These are phyloP conservation scores for Trametes cingulata DNA, from an alignment of 768 basidiomycete genomes.

Conservation along the genomic window DNA sequence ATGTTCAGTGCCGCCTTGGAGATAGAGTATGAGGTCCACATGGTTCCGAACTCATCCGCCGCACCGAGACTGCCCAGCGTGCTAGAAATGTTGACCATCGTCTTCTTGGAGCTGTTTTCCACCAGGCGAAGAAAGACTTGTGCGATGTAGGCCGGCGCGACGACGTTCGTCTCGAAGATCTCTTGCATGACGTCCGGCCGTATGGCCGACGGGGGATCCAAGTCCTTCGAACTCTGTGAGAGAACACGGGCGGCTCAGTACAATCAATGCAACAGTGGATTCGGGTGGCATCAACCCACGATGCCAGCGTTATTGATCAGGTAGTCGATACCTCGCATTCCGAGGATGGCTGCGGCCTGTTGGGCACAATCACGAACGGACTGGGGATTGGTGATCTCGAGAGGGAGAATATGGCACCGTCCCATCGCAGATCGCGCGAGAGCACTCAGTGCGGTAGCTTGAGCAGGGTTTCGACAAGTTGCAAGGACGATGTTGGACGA, in stretches of 20 bases:
- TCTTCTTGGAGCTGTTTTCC: slow-evolving; percentile 6
- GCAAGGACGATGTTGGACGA: slow-evolving; percentile 32
- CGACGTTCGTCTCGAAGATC: slow-evolving; percentile 10
- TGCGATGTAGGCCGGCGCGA: slow-evolving; percentile 4
- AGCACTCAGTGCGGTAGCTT: slow-evolving; percentile 24
- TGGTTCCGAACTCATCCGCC: background rate
- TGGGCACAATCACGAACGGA: slow-evolving; percentile 30
- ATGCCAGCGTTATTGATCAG: slow-evolving; percentile 41
- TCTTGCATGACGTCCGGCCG: background rate
- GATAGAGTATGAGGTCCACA: background rate
- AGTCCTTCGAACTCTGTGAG: too few relatives aligned
- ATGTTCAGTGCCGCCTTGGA: slow-evolving; percentile 23
- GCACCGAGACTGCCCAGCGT: background rate
- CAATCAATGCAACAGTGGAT: background rate
- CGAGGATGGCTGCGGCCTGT: slow-evolving; percentile 29
- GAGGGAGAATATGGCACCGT: slow-evolving; percentile 34
- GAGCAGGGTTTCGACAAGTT: slow-evolving; percentile 30
- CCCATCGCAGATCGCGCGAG: slow-evolving; percentile 28
- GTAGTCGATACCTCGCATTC: slow-evolving; percentile 37
- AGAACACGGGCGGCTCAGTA: background rate
- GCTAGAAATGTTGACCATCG: slow-evolving; percentile 17
- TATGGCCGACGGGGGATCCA: background rate
- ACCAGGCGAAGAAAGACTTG: slow-evolving; percentile 9
- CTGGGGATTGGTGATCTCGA: slow-evolving; percentile 32
- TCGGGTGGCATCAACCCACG: slow-evolving; percentile 26